Percentiles rank a stretch among this genome's conserved stretches.
phyloP scores from a whole-genome alignment of 1,139 yeast genomes.

The Pichia norvegensis region DNA sequence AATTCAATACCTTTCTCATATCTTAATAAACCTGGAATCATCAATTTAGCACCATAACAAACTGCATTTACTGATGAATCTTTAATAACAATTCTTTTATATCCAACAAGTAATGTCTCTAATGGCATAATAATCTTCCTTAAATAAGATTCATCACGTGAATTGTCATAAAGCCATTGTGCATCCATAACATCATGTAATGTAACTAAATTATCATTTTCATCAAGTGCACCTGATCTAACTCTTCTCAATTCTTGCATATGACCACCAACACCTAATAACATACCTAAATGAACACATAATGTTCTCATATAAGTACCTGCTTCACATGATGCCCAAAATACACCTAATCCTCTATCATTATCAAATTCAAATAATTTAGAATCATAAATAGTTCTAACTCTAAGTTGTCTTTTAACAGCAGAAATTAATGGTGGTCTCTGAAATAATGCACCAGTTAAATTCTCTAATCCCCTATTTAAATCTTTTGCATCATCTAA shows the following conservation, averaged over 20 bases:
- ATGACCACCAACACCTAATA: conserved; percentile 97
- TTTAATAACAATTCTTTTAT: conserved; percentile 95
- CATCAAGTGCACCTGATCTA: conserved; percentile 92
- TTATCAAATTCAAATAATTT: conserved; percentile 92
- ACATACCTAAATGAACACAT: conserved; percentile 98
- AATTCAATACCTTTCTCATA: conserved; percentile 97
- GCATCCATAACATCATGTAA: conserved; percentile 97
- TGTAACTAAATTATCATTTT: conserved; percentile 86
- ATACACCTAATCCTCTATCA: conserved; percentile 93
- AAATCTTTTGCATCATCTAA: conserved; percentile 85
- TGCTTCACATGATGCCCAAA: conserved; percentile 99
- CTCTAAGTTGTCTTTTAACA: conserved; percentile 97
- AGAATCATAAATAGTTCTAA: conserved; percentile 94
- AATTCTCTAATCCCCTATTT: conserved; percentile 81
- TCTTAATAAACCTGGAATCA: conserved; percentile 97
- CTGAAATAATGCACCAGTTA: conserved; percentile 97
- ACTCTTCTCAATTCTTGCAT: conserved; percentile 99
- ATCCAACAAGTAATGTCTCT: conserved; percentile 86
- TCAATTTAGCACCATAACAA: conserved; percentile 97
- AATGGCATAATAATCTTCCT: conserved; percentile 93
- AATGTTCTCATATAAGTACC: conserved; percentile 99
- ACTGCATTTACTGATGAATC: conserved; percentile 98
- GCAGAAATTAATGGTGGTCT: conserved; percentile 99
- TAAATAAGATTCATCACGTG: conserved; percentile 91
- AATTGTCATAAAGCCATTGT: conserved; percentile 94